Base-by-base conservation (phyloP, 768 basidiomycete genomes). In the Chalciporus piperatus region DNA sequence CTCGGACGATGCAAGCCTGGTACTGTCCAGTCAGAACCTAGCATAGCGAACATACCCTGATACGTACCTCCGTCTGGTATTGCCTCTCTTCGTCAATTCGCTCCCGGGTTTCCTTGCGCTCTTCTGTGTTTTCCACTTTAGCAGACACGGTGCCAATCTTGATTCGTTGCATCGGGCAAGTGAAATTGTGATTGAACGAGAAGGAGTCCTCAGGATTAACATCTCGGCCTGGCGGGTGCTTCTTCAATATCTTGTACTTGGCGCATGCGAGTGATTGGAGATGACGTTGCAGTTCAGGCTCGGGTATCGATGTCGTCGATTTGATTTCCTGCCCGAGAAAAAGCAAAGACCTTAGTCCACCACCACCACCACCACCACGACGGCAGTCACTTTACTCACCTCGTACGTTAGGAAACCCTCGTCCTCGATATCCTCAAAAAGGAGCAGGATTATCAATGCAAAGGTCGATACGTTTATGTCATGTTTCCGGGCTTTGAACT, bases 1-100 rank as follows among this genome's bases (percentile, higher is more conserved):
- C 85, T 28, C 97, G 85, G 22, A 99, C 97, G 56, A 98, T 88
- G 63, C 92, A 98, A 1, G 97, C 97, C 95, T 99, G 55, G n/a
- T 12, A 43, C 3, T 43, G n/a, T 8, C 3, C 37, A 39, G n/a
- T 58, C 50, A 60, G 33, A 52, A 19, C 16, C 42, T 30, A 38
- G 4, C 33, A 1, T 42, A 39, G 33, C 42, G 13, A 49, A 23
- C 32, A 12, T 16, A 40, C 20, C 12, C 27, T 25, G 41, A 11
- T 19, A 13, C 22, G 47, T 54, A 92, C 96, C 75, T 98, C 96
- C 41, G 85, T 89, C 70, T 95, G 85, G 70, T 93, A 84, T 56
- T 78, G 83, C 41, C 97, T 75, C 67, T 96, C 94, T 65, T 98
- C 96, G 23, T 96, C 95, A 32, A 99, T 85, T 45, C 88, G 84